These are phyloP conservation scores for Talaromyces nanjingensis DNA, from an alignment of 495 filamentous ascomycete species.

Conservation along the genomic window DNA sequence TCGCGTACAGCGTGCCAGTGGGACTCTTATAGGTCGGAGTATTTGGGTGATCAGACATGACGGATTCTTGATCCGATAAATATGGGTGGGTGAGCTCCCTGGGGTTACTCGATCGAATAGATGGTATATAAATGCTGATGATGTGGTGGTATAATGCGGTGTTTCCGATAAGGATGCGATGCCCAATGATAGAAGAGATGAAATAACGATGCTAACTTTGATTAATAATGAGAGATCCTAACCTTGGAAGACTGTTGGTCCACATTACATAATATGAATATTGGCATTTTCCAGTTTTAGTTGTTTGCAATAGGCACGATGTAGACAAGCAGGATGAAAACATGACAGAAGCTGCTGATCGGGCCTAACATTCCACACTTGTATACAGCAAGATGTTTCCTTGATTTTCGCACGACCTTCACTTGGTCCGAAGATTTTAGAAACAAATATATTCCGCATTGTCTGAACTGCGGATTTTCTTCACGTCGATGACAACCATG, in stretches of 20 bases:
- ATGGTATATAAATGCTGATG: neutral
- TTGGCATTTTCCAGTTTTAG: neutral
- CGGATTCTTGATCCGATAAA: neutral
- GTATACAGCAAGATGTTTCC: neutral
- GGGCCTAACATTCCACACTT: neutral
- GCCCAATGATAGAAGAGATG: neutral
- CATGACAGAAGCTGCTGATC: neutral
- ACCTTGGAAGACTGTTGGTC: neutral
- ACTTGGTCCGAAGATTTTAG: neutral
- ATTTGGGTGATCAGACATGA: neutral
- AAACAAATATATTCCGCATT: too few relatives aligned
- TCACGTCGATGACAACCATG: too few relatives aligned
- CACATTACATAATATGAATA: neutral
- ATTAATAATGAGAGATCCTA: neutral
- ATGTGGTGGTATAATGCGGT: neutral
- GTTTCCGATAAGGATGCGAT: neutral
- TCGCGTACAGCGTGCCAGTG: slow-evolving; percentile 8
- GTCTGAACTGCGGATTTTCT: too few relatives aligned
- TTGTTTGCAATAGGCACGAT: neutral
- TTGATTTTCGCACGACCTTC: neutral
- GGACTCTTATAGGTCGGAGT: neutral
- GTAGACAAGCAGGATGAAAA: neutral
- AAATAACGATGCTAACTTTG: neutral
- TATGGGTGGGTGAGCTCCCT: neutral
- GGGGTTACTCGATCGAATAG: neutral